Evolutionary conservation across 2,329 filamentous ascomycete genomes (phyloP), one percentile per base, ranked within the genome.

Genomic region (Penicillium corylophilum): DNA sequence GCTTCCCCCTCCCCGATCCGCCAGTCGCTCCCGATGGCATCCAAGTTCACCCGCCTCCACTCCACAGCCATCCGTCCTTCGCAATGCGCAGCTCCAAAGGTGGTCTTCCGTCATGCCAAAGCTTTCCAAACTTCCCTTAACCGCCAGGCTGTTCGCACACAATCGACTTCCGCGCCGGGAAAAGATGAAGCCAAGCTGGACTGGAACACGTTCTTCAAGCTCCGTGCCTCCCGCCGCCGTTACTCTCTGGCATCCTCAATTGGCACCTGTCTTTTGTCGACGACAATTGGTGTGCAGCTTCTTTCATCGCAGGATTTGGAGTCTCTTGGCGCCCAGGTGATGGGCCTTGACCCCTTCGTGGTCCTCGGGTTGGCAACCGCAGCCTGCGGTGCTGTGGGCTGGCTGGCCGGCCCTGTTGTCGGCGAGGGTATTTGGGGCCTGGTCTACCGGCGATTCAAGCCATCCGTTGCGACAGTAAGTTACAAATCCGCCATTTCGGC

Each of bases 131-230:
- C 50, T 26, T 51, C 50, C 20, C 38, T 48, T 47, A 48, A 13
- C 39, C 48, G 20, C 41, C 49, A 31, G 12, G 24, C 46, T 16
- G 50, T 47, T 3, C 68, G 68, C 18, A 43, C 59, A 13, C 66
- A 70, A 40, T 71, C 66, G 20, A 67, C 66, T 18, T 47, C 63
- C 4, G 58, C 71, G 10, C 52, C 72, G 16, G 55, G 66, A 46
- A 62, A 66, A 28, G 63, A 69, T 48, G 57, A 65, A 48, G 59
- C 71, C 31, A 66, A 72, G n/a, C 82, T 92, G 38, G 83, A 90
- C 74, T 97, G 93, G 93, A 87, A 96, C 77, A 85, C 84, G 46
- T 97, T 96, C 79, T 95, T 97, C 79, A 84, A 85, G 69, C 86
- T 97, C 54, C 90, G 93, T 66, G 88, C 90, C 64, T 88, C 86